phyloP scores from a whole-genome alignment of 306 rosid species.

The Vicia sativa region DNA sequence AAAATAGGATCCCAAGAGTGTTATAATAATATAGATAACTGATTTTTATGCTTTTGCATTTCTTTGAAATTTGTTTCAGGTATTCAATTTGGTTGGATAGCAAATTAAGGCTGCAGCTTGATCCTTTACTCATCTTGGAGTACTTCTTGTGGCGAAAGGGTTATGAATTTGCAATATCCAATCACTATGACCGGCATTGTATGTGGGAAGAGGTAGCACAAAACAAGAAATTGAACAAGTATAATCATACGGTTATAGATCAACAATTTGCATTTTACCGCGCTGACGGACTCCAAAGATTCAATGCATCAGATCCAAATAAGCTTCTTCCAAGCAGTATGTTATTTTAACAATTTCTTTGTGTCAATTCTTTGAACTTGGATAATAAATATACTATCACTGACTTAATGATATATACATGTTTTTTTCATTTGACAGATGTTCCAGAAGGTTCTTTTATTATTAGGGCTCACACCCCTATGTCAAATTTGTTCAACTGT shows the following conservation, averaged over 20 bases:
- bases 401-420: background rate
- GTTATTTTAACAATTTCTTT: conserved; percentile 32
- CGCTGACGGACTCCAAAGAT: conserved; percentile 78
- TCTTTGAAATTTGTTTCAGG: conserved; percentile 51
- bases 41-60: conserved; percentile 26
- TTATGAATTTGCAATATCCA: conserved; percentile 74
- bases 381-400: conserved; percentile 12
- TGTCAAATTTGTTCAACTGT: conserved; percentile 93
- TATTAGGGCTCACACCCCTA: conserved; percentile 91
- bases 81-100: conserved; percentile 97
- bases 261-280: conserved; percentile 70
- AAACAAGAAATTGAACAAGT: conserved; percentile 81
- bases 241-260: conserved; percentile 72
- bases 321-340: conserved; percentile 91
- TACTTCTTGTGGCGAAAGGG: conserved; percentile 93
- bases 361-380: conserved; percentile 19
- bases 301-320: conserved; percentile 68
- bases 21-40: background rate
- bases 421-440: conserved; percentile 49
- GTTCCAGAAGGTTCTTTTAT: conserved; percentile 97
- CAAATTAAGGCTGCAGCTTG: conserved; percentile 88
- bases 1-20: too few species aligned
- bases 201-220: conserved; percentile 85
- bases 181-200: conserved; percentile 84
- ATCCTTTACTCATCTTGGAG: conserved; percentile 86